Percentiles rank a stretch among this genome's conserved stretches.
Evolutionary conservation across 257 asterid species (phyloP).

Genomic region (Solanum chilense): DNA sequence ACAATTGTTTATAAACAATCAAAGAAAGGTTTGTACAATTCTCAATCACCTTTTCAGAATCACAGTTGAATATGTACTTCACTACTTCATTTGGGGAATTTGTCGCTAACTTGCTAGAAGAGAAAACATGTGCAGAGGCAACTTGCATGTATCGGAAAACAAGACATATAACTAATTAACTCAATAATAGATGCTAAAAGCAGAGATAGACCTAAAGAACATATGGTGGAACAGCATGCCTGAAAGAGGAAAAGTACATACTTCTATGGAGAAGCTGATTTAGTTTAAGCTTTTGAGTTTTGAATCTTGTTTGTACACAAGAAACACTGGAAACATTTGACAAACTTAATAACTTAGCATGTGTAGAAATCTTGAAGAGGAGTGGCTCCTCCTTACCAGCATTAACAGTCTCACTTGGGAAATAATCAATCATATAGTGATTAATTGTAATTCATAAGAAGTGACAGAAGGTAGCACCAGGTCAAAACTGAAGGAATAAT

Average conservation of each 20-base stretch:
- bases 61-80: neutral
- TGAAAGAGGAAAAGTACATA: neutral
- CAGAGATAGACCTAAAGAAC: neutral
- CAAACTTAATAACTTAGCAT: neutral
- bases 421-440: neutral
- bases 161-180: neutral
- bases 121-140: neutral
- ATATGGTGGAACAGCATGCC: neutral
- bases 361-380: neutral
- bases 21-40: neutral
- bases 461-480: neutral
- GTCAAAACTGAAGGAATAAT: neutral
- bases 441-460: neutral
- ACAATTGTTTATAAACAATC: constrained; percentile 12
- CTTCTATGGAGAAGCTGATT: neutral
- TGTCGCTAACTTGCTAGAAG: neutral
- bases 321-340: neutral
- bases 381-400: neutral
- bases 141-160: neutral
- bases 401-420: neutral
- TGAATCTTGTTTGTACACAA: neutral
- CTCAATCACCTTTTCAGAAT: neutral
- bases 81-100: neutral
- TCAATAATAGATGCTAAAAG: neutral
- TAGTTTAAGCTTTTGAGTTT: neutral